Evolutionary conservation across 2,329 filamentous ascomycete species (phyloP), one percentile per base, ranked within the genome.

Genomic region (Trichoderma harzianum): DNA sequence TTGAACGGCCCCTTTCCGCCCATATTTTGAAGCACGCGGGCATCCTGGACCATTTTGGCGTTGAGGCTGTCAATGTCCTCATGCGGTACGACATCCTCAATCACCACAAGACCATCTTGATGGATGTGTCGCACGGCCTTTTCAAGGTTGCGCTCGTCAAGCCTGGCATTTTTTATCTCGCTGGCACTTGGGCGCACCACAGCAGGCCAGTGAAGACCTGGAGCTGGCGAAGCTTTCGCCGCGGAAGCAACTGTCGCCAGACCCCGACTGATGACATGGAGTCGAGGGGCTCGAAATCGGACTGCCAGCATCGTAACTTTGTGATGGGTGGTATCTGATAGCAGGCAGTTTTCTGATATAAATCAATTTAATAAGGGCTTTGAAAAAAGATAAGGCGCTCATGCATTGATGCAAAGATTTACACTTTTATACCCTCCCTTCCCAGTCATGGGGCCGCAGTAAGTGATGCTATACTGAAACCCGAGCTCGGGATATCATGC

Each of bases 1-100:
- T 91, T 91, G 81, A 86, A 91, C 0, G 87, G 87, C 0, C 85
- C 84, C 18, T 87, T 82, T 24, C 89, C 84, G 2, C 87, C 87
- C 36, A 82, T 80, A 0, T 80, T 81, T 71, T 87, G 86, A 3
- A 91, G 80, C 4, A 78, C 76, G 2, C 81, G 82, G 1, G 89
- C 88, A 76, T 91, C 89, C 60, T 86, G 43, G 1, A 88, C 83
- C 89, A 91, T 91, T 74, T 86, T 87, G 60, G 75, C 73, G 75
- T 91, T 91, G 47, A 91, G 79, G 7, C 76, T 75, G 74, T 91
- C 86, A 3, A 91, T 78, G n/a, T 84, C 77, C 0, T 80, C 76
- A 73, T 87, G 85, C 0, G 84, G 82, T 24, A 90, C 81, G 2
- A 84, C 84, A 76, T 88, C 80, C 66, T 89, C 83, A 3, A 90